Evolutionary conservation across 345 rosid species (phyloP).

Genomic region (Luvunga scandens): DNA sequence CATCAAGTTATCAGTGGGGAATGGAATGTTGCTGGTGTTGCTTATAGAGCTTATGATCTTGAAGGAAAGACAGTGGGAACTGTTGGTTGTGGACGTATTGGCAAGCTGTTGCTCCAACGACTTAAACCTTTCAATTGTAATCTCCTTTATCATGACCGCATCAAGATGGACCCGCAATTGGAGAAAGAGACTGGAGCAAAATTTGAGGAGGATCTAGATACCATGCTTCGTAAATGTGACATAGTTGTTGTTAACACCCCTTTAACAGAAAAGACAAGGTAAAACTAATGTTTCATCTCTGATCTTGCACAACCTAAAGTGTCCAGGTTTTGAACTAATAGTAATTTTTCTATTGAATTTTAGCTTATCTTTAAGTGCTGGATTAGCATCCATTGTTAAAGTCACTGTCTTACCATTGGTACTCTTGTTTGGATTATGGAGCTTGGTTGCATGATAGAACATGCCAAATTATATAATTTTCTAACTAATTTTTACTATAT

Average conservation of each 20-base stretch:
- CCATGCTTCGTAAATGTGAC: constrained; percentile 89
- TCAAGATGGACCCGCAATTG: constrained; percentile 70
- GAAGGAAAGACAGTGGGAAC: constrained; percentile 96
- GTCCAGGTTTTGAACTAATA: neutral
- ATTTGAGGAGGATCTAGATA: constrained; percentile 71
- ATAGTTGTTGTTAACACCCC: constrained; percentile 82
- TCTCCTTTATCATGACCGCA: constrained; percentile 78
- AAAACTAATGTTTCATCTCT: neutral
- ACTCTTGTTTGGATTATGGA: neutral
- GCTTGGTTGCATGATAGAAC: neutral
- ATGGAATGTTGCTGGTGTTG: constrained; percentile 90
- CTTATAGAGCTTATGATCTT: constrained; percentile 89
- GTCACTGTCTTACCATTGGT: neutral
- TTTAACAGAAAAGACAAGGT: constrained; percentile 86
- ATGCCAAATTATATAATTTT: neutral
- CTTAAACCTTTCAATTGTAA: constrained; percentile 90
- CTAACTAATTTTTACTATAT: neutral
- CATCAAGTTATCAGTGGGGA: constrained; percentile 79
- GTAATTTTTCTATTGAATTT: neutral
- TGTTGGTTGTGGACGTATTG: constrained; percentile 87
- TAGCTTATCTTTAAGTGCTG: neutral
- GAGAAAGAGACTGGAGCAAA: constrained; percentile 72
- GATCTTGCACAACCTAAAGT: neutral
- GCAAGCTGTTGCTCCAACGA: constrained; percentile 81
- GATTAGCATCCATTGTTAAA: neutral